Percentiles rank a stretch among this genome's conserved stretches.
These are phyloP conservation scores for Aspergillaceae sp. DNA, from an alignment of 2,329 filamentous ascomycete genomes.

Conservation along the genomic window DNA sequence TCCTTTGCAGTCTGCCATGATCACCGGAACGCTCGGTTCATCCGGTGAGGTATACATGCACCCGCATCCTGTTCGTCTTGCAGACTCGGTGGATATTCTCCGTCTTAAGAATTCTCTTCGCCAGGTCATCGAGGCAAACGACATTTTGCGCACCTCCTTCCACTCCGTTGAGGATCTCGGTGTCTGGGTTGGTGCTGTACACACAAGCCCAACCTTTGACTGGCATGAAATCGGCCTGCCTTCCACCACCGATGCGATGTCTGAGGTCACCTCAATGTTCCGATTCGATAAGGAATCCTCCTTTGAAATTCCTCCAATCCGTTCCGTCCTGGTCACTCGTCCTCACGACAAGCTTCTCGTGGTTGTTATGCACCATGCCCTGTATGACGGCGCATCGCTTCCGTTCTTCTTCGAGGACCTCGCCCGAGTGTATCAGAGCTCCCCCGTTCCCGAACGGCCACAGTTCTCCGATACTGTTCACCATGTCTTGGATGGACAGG, in stretches of 20 bases:
- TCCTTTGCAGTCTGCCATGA: conserved; percentile 73
- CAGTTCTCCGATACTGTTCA: conserved; percentile 45
- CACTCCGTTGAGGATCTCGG: conserved; percentile 15
- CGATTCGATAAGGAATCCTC: conserved; percentile 11
- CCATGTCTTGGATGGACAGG: conserved; percentile 39
- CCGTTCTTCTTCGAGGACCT: conserved; percentile 64
- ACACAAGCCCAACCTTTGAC: conserved; percentile 10
- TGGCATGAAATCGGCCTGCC: conserved; percentile 14
- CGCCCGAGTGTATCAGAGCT: conserved; percentile 49
- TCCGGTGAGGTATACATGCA: conserved; percentile 59
- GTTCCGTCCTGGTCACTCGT: conserved; percentile 23
- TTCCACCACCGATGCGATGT: conserved; percentile 7
- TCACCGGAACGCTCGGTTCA: conserved; percentile 58
- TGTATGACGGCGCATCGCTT: conserved; percentile 81
- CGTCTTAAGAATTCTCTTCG: conserved; percentile 51
- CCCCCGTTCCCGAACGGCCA: conserved; percentile 6
- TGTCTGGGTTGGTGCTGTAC: conserved; percentile 22
- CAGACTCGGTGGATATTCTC: conserved; percentile 33
- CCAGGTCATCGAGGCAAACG: conserved; percentile 40
- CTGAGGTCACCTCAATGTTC: conserved; percentile 6
- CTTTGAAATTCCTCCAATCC: conserved; percentile 24
- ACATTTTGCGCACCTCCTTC: conserved; percentile 58
- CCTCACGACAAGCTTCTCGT: conserved; percentile 33
- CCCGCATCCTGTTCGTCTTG: conserved; percentile 54
- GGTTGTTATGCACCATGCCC: conserved; percentile 68